phyloP scores from a whole-genome alignment of 495 filamentous ascomycete species.

The Aspergillus affinis region DNA sequence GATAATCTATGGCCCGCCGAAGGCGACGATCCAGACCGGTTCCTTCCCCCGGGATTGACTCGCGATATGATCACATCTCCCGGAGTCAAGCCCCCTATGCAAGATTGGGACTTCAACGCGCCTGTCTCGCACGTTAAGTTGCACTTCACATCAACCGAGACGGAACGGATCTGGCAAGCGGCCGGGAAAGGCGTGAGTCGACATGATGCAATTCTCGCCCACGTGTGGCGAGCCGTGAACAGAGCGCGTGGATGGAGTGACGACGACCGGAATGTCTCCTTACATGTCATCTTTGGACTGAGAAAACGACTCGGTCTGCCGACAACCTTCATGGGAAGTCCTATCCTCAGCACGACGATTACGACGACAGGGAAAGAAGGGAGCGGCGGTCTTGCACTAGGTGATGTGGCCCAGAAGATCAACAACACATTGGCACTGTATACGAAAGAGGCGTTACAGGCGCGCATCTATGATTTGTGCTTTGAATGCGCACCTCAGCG shows the following conservation, averaged over 20 bases:
- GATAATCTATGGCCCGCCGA: neutral
- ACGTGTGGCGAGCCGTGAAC: conserved; percentile 7
- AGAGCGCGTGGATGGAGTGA: neutral
- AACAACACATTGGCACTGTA: neutral
- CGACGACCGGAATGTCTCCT: neutral
- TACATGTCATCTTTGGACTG: conserved; percentile 9
- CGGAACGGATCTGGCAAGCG: neutral
- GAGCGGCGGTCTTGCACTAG: neutral
- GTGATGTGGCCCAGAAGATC: neutral
- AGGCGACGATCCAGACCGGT: conserved; percentile 1
- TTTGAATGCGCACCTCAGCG: conserved; percentile 10
- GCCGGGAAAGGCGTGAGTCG: neutral
- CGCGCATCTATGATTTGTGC: conserved; percentile 7
- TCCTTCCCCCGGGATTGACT: conserved; percentile 1
- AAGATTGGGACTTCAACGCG: conserved; percentile 1
- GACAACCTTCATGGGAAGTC: conserved; percentile 5
- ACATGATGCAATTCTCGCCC: conserved; percentile 2
- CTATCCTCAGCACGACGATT: conserved; percentile 7
- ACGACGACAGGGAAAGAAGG: conserved; percentile 8
- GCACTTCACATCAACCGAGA: neutral
- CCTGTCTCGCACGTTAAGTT: conserved; percentile 1
- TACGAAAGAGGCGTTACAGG: neutral
- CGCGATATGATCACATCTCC: conserved; percentile 1
- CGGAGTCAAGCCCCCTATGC: neutral
- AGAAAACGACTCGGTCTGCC: conserved; percentile 10